phyloP scores from a whole-genome alignment of 257 asterid species.

The Solanum etuberosum region DNA sequence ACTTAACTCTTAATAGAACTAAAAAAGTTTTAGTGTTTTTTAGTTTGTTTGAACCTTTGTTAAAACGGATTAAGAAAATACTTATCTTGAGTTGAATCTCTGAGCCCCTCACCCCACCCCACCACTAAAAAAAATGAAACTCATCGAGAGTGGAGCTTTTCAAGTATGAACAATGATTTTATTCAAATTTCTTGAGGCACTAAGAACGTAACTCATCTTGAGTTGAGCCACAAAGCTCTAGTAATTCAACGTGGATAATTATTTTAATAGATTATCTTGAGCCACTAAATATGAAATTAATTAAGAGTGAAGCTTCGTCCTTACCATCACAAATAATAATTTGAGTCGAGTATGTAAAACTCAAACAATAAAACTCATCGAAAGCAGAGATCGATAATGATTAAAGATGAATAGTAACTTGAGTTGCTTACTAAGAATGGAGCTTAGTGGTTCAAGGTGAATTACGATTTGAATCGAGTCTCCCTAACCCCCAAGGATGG shows the following conservation, averaged over 20 bases:
- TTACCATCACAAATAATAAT: too few relatives aligned
- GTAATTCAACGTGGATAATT: fast-evolving
- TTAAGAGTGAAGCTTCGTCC: neutral
- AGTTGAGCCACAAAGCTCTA: neutral
- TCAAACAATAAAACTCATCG: neutral
- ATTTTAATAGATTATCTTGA: neutral
- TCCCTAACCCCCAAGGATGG: neutral
- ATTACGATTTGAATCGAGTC: neutral
- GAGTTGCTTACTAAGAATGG: neutral
- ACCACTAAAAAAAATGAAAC: neutral
- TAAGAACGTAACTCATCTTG: too few relatives aligned
- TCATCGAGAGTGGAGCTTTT: neutral
- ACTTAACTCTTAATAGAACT: neutral
- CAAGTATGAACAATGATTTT: too few relatives aligned
- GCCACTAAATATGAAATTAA: neutral
- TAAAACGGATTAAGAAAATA: too few relatives aligned
- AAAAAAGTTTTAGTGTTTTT: neutral
- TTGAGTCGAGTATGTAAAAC: too few relatives aligned
- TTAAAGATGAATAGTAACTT: neutral
- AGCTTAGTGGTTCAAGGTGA: neutral
- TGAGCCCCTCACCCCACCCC: too few relatives aligned
- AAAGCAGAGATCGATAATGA: too few relatives aligned
- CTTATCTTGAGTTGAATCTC: too few relatives aligned
- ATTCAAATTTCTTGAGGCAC: neutral
- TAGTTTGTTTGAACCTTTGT: neutral